Evolutionary conservation across 164 flowering plant species (phyloP), one percentile per base, ranked within the genome.

Genomic region (Kingdonia uniflora): DNA sequence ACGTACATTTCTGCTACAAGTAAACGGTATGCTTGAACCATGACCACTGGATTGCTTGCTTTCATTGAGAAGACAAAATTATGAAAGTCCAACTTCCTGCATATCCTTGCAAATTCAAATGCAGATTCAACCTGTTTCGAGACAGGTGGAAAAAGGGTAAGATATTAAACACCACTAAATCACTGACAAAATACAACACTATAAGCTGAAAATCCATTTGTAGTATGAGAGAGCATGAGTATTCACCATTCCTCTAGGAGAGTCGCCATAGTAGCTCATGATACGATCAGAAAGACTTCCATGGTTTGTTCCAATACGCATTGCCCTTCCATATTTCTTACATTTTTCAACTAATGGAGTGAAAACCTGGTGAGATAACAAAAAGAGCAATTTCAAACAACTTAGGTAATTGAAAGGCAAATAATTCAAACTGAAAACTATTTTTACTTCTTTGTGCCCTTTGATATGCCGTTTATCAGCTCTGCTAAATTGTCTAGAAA

Each of bases 231-330:
- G 44, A 22, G 19, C 16, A 57, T 19, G 43, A 14, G 11, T 37
- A 33, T 37, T 71, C 43, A 87, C 98, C 98, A 91, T 91, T 79
- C 98, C 98, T 64, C 98, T 77, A 11, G 98, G 95, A 52, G 98
- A 87, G 72, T 91, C 96, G 22, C 98, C 98, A 69, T 83, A 85
- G 68, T 91, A 91, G 77, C 98, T 91, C 98, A 91, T 91, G 49
- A 84, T 87, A 64, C 96, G 95, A 74, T 87, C 96, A 16, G 98
- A 91, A 74, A 91, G 96, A 57, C 98, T 91, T 42, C 98, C 98
- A 62, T 91, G 98, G 65, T 87, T 91, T 29, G 96, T 91, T 53
- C 98, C 98, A 62, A 91, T 91, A 17, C 98, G 90, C 95, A 91
- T 85, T 37, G 98, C 98, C 62, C 95, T 80, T 65, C 96, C 96